phyloP scores from a whole-genome alignment of 768 basidiomycete genomes.

The Calvatia gigantea region DNA sequence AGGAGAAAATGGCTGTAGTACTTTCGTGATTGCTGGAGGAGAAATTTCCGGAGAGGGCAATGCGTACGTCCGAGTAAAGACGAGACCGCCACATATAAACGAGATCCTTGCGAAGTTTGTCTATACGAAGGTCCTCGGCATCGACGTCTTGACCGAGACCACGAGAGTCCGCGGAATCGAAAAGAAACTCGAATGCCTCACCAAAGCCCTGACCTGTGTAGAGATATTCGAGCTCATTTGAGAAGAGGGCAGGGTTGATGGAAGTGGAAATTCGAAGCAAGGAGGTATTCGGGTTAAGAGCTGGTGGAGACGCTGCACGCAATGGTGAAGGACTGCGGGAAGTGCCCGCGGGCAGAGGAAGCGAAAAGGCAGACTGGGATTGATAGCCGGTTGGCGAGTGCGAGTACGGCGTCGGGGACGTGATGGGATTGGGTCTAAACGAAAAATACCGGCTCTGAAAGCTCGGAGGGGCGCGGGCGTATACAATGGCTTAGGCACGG shows the following conservation, averaged over 20 bases:
- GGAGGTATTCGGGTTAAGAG: constrained; percentile 33
- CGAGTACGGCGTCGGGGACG: constrained; percentile 46
- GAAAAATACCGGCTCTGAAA: constrained; percentile 91
- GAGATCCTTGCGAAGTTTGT: constrained; percentile 88
- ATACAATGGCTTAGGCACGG: constrained; percentile 72
- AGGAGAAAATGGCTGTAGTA: constrained; percentile 81
- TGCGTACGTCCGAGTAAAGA: constrained; percentile 88
- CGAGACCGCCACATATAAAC: constrained; percentile 97
- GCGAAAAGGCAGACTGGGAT: constrained; percentile 59
- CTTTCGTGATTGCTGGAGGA: constrained; percentile 56
- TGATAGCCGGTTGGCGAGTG: constrained; percentile 48
- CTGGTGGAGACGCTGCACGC: constrained; percentile 48
- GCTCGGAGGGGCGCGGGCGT: constrained; percentile 88
- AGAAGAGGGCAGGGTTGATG: constrained; percentile 78
- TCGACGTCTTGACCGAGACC: constrained; percentile 35
- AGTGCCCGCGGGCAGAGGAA: constrained; percentile 34
- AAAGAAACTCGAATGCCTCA: constrained; percentile 84
- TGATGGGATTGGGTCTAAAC: constrained; percentile 57
- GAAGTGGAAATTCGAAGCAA: constrained; percentile 62
- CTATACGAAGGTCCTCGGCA: constrained; percentile 54
- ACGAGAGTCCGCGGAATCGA: constrained; percentile 61
- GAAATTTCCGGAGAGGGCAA: constrained; percentile 71
- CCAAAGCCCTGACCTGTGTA: constrained; percentile 92
- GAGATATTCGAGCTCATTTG: constrained; percentile 89
- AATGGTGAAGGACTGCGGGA: constrained; percentile 30